phyloP scores from a whole-genome alignment of 495 filamentous ascomycete species.

The Podospora pseudopauciseta region DNA sequence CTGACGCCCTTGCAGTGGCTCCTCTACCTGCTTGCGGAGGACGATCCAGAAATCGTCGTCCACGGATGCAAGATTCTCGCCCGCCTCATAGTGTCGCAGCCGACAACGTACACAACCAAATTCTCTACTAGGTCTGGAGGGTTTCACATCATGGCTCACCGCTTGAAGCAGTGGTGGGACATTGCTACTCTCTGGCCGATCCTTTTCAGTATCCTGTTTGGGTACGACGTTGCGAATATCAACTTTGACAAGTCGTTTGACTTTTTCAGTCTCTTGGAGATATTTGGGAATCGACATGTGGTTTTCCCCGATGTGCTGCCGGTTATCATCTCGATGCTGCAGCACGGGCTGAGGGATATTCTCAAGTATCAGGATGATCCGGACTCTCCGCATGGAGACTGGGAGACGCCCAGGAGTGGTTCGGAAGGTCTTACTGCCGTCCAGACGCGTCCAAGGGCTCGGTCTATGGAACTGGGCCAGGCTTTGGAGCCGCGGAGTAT shows the following conservation, averaged over 20 bases:
- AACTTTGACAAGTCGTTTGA: slow-evolving; percentile 71
- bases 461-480: slow-evolving; percentile 48
- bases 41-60: slow-evolving; percentile 76
- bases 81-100: slow-evolving; percentile 78
- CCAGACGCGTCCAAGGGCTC: slow-evolving; percentile 39
- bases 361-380: slow-evolving; percentile 59
- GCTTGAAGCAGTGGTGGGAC: slow-evolving; percentile 86
- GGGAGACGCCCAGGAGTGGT: slow-evolving; percentile 12
- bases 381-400: slow-evolving; percentile 46
- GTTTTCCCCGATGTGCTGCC: slow-evolving; percentile 74
- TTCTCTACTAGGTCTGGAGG: slow-evolving; percentile 83
- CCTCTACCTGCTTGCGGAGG: slow-evolving; percentile 85
- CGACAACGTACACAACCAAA: slow-evolving; percentile 72
- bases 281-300: slow-evolving; percentile 64
- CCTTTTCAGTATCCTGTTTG: slow-evolving; percentile 86
- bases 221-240: slow-evolving; percentile 69
- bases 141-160: slow-evolving; percentile 75
- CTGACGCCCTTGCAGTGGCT: slow-evolving; percentile 71
- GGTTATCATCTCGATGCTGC: slow-evolving; percentile 85
- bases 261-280: slow-evolving; percentile 65
- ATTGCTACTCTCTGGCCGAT: slow-evolving; percentile 80
- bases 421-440: slow-evolving; percentile 22
- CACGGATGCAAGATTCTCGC: slow-evolving; percentile 81
- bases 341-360: slow-evolving; percentile 67
- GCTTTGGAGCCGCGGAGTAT: slow-evolving; percentile 50